These are phyloP conservation scores for Dicorynia guianensis DNA, from an alignment of 306 rosid species.

Conservation along the genomic window DNA sequence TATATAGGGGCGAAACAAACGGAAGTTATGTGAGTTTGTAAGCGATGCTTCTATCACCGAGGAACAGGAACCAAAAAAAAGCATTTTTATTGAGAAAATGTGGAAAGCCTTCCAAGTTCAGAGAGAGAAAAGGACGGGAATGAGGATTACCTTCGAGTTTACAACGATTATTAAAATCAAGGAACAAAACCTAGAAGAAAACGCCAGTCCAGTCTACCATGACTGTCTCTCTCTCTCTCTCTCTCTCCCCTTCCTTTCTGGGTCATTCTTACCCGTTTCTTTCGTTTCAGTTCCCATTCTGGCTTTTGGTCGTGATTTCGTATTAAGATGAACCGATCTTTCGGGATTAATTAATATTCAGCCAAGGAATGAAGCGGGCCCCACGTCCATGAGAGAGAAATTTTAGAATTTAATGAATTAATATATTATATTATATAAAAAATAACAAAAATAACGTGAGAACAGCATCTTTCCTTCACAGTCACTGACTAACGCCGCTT, in stretches of 20 bases:
- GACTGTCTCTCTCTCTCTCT: neutral
- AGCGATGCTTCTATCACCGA: neutral
- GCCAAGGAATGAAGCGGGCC: no score
- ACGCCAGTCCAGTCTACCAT: slow-evolving; percentile 29
- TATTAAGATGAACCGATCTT: no score
- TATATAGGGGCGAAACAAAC: slow-evolving; percentile 13
- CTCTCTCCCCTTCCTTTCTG: neutral
- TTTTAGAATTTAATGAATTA: no score
- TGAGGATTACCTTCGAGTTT: slow-evolving; percentile 18
- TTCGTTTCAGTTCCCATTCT: neutral
- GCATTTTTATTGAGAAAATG: slow-evolving; percentile 32
- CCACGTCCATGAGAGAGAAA: no score
- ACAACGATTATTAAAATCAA: neutral
- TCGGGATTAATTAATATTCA: no score
- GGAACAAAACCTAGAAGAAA: slow-evolving; percentile 3
- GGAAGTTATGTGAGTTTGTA: slow-evolving; percentile 9
- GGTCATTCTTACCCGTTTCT: neutral
- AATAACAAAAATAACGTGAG: no score
- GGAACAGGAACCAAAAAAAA: slow-evolving; percentile 14
- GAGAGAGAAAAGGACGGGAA: slow-evolving; percentile 22
- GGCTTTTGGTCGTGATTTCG: no score
- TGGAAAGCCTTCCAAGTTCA: neutral
- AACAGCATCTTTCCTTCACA: no score
- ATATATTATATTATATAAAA: no score
- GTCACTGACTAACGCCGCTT: no score